Evolutionary conservation across 2,329 filamentous ascomycete species (phyloP).

Genomic region (Dactylellina haptotyla): DNA sequence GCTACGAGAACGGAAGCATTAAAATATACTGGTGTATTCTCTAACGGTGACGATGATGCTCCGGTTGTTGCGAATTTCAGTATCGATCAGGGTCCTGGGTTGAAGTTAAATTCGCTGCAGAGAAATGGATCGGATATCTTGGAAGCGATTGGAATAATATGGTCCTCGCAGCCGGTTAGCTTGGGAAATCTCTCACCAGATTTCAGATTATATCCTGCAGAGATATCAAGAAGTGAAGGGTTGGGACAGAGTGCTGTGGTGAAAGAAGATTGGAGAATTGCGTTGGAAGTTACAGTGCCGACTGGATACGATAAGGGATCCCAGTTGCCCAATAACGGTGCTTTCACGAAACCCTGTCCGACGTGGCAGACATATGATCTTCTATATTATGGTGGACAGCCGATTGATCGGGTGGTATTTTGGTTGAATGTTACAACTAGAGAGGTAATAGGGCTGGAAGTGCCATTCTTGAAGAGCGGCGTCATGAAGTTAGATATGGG

Average conservation of each 20-base stretch:
- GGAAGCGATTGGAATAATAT: conserved; percentile 3
- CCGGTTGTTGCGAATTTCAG: conserved; percentile 28
- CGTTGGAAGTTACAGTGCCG: conserved; percentile 26
- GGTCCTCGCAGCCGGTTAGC: background rate
- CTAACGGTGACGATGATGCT: background rate
- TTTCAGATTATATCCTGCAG: conserved; percentile 53
- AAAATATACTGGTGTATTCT: conserved; percentile 33
- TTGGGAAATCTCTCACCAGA: conserved; percentile 23
- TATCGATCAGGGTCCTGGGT: conserved; percentile 42
- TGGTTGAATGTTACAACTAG: conserved; percentile 29
- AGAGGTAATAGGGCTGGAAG: conserved; percentile 18
- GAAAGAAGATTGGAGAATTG: conserved; percentile 54
- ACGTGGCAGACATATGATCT: conserved; percentile 42
- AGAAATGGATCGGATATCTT: conserved; percentile 52
- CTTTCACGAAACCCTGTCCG: conserved; percentile 27
- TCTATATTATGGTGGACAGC: conserved; percentile 48
- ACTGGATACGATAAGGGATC: conserved; percentile 11
- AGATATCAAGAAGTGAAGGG: conserved; percentile 6
- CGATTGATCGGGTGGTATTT: conserved; percentile 51
- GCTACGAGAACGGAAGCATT: conserved; percentile 33
- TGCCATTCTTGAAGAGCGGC: conserved; percentile 29
- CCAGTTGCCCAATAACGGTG: conserved; percentile 21
- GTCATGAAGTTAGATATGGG: background rate
- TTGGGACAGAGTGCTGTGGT: background rate
- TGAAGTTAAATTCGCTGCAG: conserved; percentile 26